A percentile compares a stretch with the other conserved stretches of the same genome.
phyloP scores from a whole-genome alignment of 257 asterid genomes.

The Buddleja alternifolia region DNA sequence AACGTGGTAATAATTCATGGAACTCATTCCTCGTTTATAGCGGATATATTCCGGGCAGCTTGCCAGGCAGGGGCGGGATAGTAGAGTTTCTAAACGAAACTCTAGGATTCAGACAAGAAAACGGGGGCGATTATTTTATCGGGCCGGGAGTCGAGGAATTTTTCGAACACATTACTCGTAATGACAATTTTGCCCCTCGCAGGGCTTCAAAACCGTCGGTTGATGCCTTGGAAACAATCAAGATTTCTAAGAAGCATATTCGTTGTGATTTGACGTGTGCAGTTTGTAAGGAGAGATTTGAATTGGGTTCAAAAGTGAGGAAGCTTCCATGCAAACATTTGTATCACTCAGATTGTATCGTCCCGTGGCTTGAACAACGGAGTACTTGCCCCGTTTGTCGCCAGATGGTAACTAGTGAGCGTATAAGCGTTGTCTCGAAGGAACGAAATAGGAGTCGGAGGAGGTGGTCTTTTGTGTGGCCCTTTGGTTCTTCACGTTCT shows the following conservation, averaged over 20 bases:
- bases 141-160: constrained; percentile 95
- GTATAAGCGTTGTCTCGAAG: constrained; percentile 36
- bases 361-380: constrained; percentile 81
- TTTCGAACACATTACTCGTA: constrained; percentile 56
- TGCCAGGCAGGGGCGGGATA: constrained; percentile 72
- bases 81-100: constrained; percentile 77
- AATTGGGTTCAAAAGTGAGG: constrained; percentile 67
- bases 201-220: constrained; percentile 78
- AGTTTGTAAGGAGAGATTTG: constrained; percentile 81
- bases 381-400: constrained; percentile 93
- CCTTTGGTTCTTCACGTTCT: constrained; percentile 65
- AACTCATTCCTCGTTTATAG: constrained; percentile 75
- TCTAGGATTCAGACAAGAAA: constrained; percentile 78
- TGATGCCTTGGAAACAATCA: constrained; percentile 64
- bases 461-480: constrained; percentile 89
- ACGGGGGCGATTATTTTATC: constrained; percentile 81
- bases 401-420: constrained; percentile 48
- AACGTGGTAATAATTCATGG: constrained; percentile 61
- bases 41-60: constrained; percentile 75
- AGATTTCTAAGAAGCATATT: constrained; percentile 74
- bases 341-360: constrained; percentile 84
- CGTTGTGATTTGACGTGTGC: constrained; percentile 81
- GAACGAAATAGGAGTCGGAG: constrained; percentile 55
- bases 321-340: constrained; percentile 82
- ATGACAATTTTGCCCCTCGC: constrained; percentile 60